Evolutionary conservation across 805 yeast species (phyloP), one percentile per base, ranked within the genome.

Genomic region (Novakomyces olei): DNA sequence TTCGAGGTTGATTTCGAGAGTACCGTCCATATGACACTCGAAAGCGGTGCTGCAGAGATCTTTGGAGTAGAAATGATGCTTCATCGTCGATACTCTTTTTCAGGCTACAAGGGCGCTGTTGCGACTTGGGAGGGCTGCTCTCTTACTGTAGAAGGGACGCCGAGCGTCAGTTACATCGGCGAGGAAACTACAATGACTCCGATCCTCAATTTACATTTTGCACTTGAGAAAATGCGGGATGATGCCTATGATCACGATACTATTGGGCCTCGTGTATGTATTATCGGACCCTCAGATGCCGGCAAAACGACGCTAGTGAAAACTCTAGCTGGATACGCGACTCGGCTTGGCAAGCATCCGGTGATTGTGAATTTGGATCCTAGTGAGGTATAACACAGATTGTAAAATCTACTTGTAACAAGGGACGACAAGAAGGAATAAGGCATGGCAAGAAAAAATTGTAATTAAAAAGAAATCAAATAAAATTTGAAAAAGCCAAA

Each of bases 61-160:
- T 79, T 75, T 51, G 99, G 98, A 16, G 79, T 94, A 2, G 99
- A 88, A 49, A 63, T 88, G 16, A 77, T 94, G 2, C 57, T 62
- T 27, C 78, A 75, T 36, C 58, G 63, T 1, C 76, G 69, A 15
- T 73, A 69, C 43, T 47, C 52, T 3, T 70, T 77, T 44, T 50
- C 54, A 17, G 72, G 71, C 5, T 54, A 62, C 38, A 67, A 67
- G 34, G 53, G 65, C 3, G 65, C 72, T 9, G 44, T 76, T 1
- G 67, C 55, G 38, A 62, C 81, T 1, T 67, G 67, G 40, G 67
- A 65, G 23, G 92, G 92, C 4, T 69, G 79, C 43, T 57, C 50
- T 24, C 34, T 83, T 4, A 65, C 64, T 40, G 74, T 63, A 43
- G 39, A 47, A 8, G 57, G 55, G 17, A 34, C 34, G 14, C 34